Conservation (phyloP, 2,329 filamentous ascomycete genomes). For the Camillea tinctor region DNA sequence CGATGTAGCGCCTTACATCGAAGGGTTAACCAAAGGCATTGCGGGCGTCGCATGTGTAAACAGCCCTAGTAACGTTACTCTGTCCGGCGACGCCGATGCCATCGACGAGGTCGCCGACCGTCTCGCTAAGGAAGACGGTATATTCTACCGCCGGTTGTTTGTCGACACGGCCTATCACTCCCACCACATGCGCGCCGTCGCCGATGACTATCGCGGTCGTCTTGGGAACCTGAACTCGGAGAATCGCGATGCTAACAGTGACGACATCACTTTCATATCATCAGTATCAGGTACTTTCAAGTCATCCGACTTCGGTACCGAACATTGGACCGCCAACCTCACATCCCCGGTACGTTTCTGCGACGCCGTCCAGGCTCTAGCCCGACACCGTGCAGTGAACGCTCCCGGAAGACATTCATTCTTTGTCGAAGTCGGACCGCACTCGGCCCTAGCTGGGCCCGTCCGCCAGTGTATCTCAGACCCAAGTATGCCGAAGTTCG, state of each 20-base stretch:
- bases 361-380: slow-evolving; percentile 13
- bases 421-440: slow-evolving; percentile 28
- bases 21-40: neutral
- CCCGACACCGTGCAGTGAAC: slow-evolving; percentile 17
- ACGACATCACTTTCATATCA: slow-evolving; percentile 1
- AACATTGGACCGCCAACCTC: neutral
- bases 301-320: neutral
- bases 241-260: neutral
- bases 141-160: slow-evolving; percentile 3
- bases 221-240: neutral
- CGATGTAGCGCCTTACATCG: neutral
- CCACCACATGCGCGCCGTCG: slow-evolving; percentile 10
- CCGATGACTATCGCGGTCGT: slow-evolving; percentile 4
- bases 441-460: slow-evolving; percentile 23
- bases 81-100: slow-evolving; percentile 7
- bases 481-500: neutral
- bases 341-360: slow-evolving; percentile 27
- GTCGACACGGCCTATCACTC: slow-evolving; percentile 12
- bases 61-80: slow-evolving; percentile 6
- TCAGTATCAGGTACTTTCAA: neutral
- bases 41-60: slow-evolving; percentile 3
- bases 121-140: neutral
- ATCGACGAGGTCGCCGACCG: slow-evolving; percentile 3
- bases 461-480: slow-evolving; percentile 10
- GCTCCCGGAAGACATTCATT: slow-evolving; percentile 7